Evolutionary conservation across 73 alveolate species (phyloP).

Genomic region (Paramecium caudatum): DNA sequence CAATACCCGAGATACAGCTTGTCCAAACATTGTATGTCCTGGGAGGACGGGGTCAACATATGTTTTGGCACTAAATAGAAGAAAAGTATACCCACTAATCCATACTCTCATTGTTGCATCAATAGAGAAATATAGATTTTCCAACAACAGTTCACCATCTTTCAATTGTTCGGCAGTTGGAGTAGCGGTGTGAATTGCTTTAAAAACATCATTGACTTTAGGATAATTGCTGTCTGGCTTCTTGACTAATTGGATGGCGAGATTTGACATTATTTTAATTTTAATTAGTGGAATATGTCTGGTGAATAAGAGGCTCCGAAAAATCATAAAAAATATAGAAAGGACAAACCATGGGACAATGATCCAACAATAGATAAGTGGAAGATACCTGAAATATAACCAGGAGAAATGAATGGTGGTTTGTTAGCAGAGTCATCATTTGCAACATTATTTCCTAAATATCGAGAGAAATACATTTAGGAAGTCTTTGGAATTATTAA

Average conservation of each 20-base stretch:
- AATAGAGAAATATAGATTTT: slow-evolving; percentile 67
- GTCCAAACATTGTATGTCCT: slow-evolving; percentile 70
- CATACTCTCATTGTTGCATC: slow-evolving; percentile 79
- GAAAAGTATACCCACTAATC: slow-evolving; percentile 65
- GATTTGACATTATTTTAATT: slow-evolving; percentile 33
- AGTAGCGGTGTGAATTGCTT: slow-evolving; percentile 9
- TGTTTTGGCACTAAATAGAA: slow-evolving; percentile 61
- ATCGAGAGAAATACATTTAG: slow-evolving; percentile 94
- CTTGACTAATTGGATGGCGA: slow-evolving; percentile 14
- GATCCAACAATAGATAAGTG: slow-evolving; percentile 98
- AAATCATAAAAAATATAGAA: slow-evolving; percentile 82
- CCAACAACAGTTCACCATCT: slow-evolving; percentile 71
- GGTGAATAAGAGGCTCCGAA: too few relatives aligned
- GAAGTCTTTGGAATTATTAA: slow-evolving; percentile 91
- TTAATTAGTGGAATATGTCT: slow-evolving; percentile 18
- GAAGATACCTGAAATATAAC: slow-evolving; percentile 92
- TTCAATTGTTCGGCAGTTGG: slow-evolving; percentile 61
- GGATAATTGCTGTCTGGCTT: slow-evolving; percentile 25
- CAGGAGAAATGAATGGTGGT: slow-evolving; percentile 95
- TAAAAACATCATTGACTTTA: slow-evolving; percentile 40
- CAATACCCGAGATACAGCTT: slow-evolving; percentile 68
- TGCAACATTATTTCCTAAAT: slow-evolving; percentile 99
- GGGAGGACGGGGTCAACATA: slow-evolving; percentile 75
- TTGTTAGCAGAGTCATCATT: slow-evolving; percentile 96
- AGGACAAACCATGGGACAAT: slow-evolving; percentile 98